Evolutionary conservation across 371 early-diverging fungal species (phyloP), one percentile per base, ranked within the genome.

Genomic region (Rhizomucor miehei): DNA sequence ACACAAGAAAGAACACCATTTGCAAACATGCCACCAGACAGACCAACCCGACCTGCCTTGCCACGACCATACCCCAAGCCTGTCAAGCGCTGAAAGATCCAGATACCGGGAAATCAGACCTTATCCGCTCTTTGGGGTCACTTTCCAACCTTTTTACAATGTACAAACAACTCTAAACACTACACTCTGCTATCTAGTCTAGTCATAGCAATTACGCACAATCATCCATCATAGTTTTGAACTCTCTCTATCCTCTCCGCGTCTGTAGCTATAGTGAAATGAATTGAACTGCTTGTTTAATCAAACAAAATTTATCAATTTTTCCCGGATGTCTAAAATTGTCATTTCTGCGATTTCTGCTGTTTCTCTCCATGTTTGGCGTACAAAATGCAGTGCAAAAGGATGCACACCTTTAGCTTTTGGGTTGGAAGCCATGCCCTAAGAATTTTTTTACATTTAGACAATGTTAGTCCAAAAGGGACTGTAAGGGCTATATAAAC

Each of bases 331-430:
- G 36, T 65, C 66, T 43, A 40, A 35, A 40, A 60, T 34, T 13
- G 55, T 58, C 11, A 24, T 23, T 17, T 20, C 14, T 23, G 57
- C 56, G 29, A 67, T 67, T 4, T 57, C 63, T 16, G 40, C 25
- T 20, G 62, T 58, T 48, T 69, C 69, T n/a, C 46, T 17, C 69
- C 69, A 69, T 6, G 62, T 56, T 39, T 54, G 56, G 6, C 52
- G 34, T 25, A 69, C 29, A 34, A 69, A 69, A 5, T 40, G 29
- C 4, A 62, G 19, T 14, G 65, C 62, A 47, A 62, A 60, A 12
- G 58, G 60, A 40, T 56, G 58, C n/a, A 53, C 34, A 2, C 16
- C 25, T 5, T 29, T 21, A 10, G 21, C 40, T 49, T 52, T 36
- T 47, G 40, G 12, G 24, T 29, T 29, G 29, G 29, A 29, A 3